Percentiles rank a stretch among this genome's conserved stretches.
Evolutionary conservation across 2,329 filamentous ascomycete species (phyloP).

Genomic region (Aspergillus sp.): DNA sequence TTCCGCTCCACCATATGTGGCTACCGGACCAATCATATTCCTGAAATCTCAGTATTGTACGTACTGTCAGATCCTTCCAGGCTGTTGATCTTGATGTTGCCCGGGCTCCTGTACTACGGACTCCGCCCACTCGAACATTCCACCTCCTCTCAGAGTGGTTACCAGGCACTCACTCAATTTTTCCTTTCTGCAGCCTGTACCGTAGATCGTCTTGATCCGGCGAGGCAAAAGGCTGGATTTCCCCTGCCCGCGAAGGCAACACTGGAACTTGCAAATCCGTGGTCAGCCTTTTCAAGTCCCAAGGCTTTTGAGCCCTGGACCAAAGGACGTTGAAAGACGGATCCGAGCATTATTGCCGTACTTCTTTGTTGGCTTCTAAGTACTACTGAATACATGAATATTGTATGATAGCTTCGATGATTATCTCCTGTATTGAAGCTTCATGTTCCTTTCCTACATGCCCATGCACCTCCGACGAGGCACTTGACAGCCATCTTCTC

Average conservation of each 20-base stretch:
- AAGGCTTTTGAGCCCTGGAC: not conserved
- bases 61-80: slow-evolving; percentile 5
- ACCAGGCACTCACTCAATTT: not conserved
- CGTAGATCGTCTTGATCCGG: too few species aligned
- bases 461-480: not conserved
- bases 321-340: not conserved
- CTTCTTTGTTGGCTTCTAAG: not conserved
- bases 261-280: too few species aligned
- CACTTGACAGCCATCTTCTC: not conserved
- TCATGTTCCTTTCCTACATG: not conserved
- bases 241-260: not conserved
- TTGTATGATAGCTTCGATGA: not conserved
- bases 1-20: slow-evolving; percentile 26
- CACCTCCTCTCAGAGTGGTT: not conserved
- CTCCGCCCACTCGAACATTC: slow-evolving; percentile 11
- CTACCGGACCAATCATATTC: slow-evolving; percentile 16
- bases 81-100: not conserved
- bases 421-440: not conserved
- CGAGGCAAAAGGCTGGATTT: not conserved
- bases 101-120: not conserved
- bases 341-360: not conserved
- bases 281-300: too few species aligned
- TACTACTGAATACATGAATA: not conserved
- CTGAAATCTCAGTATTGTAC: slow-evolving; percentile 1
- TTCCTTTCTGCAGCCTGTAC: not conserved